phyloP scores from a whole-genome alignment of 257 asterid genomes.

The Petunia secreta region DNA sequence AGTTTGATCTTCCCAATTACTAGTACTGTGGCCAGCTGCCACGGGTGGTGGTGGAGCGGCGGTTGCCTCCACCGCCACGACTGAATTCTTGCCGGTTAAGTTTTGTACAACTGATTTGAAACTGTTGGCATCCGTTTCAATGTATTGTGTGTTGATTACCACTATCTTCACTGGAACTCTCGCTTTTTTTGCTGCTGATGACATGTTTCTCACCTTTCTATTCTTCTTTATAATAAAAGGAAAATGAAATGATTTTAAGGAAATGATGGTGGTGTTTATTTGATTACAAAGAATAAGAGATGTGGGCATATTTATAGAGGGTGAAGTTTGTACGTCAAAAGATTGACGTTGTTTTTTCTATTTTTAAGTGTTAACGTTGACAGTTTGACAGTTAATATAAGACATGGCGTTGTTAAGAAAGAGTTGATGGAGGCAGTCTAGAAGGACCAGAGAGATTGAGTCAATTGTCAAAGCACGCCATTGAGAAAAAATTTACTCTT shows the following conservation, averaged over 20 bases:
- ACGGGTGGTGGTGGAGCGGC: neutral
- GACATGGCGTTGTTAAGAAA: slow-evolving; percentile 21
- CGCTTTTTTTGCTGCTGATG: neutral
- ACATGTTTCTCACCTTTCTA: neutral
- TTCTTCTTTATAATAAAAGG: neutral
- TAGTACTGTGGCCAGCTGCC: neutral
- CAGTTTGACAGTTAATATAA: neutral
- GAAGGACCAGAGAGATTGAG: slow-evolving; percentile 28
- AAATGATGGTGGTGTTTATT: neutral
- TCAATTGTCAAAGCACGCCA: slow-evolving; percentile 37
- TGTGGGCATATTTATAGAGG: neutral
- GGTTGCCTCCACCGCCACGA: slow-evolving; percentile 7
- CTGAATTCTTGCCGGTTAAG: slow-evolving; percentile 52
- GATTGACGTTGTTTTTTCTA: neutral
- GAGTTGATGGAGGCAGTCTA: slow-evolving; percentile 55
- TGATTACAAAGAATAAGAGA: neutral
- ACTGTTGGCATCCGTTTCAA: slow-evolving; percentile 45
- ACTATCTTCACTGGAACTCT: slow-evolving; percentile 43
- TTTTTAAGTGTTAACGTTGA: neutral
- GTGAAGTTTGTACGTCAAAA: neutral
- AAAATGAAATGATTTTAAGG: neutral
- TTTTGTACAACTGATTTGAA: slow-evolving; percentile 56
- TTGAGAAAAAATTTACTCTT: neutral
- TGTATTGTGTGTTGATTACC: slow-evolving; percentile 51
- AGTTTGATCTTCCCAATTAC: neutral